Conservation (phyloP, 2,329 filamentous ascomycete species). For the Fusarium cyanostomum region DNA sequence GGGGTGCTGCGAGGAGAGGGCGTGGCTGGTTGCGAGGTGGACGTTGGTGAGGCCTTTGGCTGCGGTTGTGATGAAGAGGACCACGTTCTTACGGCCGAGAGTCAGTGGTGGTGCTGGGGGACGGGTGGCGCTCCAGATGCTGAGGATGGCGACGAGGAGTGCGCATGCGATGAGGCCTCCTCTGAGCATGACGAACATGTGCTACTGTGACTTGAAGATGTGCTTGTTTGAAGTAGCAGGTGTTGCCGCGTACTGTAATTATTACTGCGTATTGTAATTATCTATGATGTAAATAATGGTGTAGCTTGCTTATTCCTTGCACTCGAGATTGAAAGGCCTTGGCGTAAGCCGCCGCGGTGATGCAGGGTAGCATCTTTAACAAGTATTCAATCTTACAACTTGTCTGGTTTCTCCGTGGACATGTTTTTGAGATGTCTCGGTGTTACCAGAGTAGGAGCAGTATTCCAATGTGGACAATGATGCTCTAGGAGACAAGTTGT, state of each 20-base stretch:
- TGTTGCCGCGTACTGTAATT: too few relatives aligned
- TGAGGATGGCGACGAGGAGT: not conserved
- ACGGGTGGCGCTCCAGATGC: not conserved
- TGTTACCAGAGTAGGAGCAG: not conserved
- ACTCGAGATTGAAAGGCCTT: not conserved
- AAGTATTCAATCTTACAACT: not conserved
- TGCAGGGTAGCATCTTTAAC: constrained; percentile 9
- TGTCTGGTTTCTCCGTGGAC: too few relatives aligned
- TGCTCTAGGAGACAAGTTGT: too few relatives aligned
- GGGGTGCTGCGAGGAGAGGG: constrained; percentile 45
- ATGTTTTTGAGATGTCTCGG: too few relatives aligned
- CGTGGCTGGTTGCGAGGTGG: constrained; percentile 47
- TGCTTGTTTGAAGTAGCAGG: too few relatives aligned
- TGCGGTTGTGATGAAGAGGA: constrained; percentile 47
- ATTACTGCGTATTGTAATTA: too few relatives aligned
- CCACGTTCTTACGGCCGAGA: constrained; percentile 40
- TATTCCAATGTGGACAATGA: too few relatives aligned
- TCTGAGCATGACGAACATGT: not conserved
- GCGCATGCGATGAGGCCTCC: not conserved
- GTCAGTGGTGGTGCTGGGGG: not conserved
- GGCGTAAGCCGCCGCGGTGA: not conserved
- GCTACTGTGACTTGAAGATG: not conserved
- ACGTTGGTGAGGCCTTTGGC: constrained; percentile 50
- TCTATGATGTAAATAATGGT: not conserved
- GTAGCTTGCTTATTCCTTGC: not conserved